Conservation (phyloP, 2,329 filamentous ascomycete species). For the Fusarium papillatum region DNA sequence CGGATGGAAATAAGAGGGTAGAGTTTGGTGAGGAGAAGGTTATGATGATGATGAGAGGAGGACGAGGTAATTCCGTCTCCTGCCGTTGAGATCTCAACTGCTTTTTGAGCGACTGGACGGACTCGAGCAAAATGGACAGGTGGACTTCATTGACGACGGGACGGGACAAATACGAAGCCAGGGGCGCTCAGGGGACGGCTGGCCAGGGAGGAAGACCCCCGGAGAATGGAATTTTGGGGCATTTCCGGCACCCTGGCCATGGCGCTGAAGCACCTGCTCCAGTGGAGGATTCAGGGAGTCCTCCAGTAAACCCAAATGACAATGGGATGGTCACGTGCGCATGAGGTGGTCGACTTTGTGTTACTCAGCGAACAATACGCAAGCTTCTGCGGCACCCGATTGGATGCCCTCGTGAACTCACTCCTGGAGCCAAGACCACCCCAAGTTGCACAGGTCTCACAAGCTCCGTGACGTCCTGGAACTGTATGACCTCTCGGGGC, state of each 20-base stretch:
- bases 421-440: background rate
- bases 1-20: background rate
- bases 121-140: conserved; percentile 2
- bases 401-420: background rate
- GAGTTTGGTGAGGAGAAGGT: conserved; percentile 1
- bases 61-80: conserved; percentile 1
- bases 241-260: background rate
- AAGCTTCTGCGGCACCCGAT: background rate
- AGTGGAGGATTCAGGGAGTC: background rate
- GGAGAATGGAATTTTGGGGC: conserved; percentile 3
- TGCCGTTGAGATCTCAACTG: conserved; percentile 1
- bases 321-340: background rate
- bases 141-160: background rate
- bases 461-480: background rate
- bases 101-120: background rate
- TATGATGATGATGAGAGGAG: conserved; percentile 18
- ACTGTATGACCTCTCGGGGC: background rate
- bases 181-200: conserved; percentile 7
- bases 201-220: background rate
- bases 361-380: background rate
- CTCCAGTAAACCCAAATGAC: background rate
- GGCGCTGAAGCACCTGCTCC: background rate
- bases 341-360: background rate
- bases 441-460: background rate
- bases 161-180: background rate